phyloP scores from a whole-genome alignment of 805 yeast species.

The Metschnikowia peoriensis region DNA sequence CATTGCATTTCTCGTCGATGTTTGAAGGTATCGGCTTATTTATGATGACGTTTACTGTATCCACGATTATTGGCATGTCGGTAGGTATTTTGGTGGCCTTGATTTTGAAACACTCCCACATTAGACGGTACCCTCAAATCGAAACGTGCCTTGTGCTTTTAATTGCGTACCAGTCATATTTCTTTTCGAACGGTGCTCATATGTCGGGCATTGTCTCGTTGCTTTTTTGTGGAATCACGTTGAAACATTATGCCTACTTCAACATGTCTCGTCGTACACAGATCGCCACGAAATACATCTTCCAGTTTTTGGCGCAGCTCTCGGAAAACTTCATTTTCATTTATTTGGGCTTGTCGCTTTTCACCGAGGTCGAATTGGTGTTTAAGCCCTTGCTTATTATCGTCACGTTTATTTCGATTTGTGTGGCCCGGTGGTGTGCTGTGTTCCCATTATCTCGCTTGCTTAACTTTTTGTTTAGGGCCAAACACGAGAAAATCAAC shows the following conservation, averaged over 20 bases:
- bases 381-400: constrained; percentile 92
- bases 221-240: constrained; percentile 92
- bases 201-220: constrained; percentile 98
- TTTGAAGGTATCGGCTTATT: constrained; percentile 94
- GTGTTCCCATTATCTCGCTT: constrained; percentile 90
- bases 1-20: constrained; percentile 66
- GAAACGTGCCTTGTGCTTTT: constrained; percentile 90
- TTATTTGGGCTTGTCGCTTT: constrained; percentile 87
- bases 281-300: constrained; percentile 91
- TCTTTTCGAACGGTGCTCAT: constrained; percentile 97
- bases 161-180: constrained; percentile 93
- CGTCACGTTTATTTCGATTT: constrained; percentile 83
- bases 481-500: constrained; percentile 47
- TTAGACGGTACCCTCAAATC: constrained; percentile 93
- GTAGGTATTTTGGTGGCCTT: constrained; percentile 89
- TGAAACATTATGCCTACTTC: constrained; percentile 94
- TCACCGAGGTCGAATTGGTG: constrained; percentile 93
- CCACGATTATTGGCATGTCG: constrained; percentile 83
- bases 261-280: constrained; percentile 98
- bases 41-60: constrained; percentile 87
- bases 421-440: constrained; percentile 95
- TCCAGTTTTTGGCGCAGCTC: constrained; percentile 90
- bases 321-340: constrained; percentile 97
- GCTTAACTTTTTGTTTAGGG: constrained; percentile 73
- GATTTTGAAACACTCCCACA: constrained; percentile 85